Percentiles rank a stretch among this genome's conserved stretches.
Conservation (phyloP, 179 eudicot genomes). For the Beta corolliflora region DNA sequence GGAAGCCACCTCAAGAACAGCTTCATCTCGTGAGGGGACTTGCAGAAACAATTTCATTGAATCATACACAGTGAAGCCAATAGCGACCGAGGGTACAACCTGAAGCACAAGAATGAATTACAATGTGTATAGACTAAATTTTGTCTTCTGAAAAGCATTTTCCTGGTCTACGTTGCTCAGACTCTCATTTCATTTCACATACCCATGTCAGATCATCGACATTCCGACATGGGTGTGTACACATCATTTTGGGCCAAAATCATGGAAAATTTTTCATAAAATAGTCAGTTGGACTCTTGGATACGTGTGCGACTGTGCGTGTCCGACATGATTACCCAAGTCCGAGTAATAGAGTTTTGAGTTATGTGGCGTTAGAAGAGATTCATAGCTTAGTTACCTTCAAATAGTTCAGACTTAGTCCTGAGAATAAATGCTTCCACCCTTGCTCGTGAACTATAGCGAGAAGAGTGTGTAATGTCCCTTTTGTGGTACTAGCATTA, state of each 20-base stretch:
- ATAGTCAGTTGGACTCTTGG: no score
- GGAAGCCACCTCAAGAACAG: slow-evolving; percentile 44
- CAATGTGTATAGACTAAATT: neutral
- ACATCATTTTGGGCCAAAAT: no score
- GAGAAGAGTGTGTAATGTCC: slow-evolving; percentile 65
- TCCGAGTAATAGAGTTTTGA: neutral
- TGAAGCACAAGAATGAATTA: slow-evolving; percentile 25
- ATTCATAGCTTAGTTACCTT: slow-evolving; percentile 47
- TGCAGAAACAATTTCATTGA: slow-evolving; percentile 66
- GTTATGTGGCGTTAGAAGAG: neutral
- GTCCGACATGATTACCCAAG: no score
- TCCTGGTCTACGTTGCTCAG: no score
- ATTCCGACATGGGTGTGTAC: no score
- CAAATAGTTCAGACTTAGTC: slow-evolving; percentile 86
- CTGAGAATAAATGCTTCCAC: slow-evolving; percentile 87
- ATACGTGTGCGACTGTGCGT: no score
- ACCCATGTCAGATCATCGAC: no score
- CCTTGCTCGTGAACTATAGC: slow-evolving; percentile 72
- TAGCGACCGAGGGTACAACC: slow-evolving; percentile 96
- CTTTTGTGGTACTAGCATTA: slow-evolving; percentile 49
- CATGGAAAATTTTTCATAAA: no score
- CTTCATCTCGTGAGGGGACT: slow-evolving; percentile 80
- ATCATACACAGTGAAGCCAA: slow-evolving; percentile 89
- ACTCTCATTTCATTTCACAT: no score
- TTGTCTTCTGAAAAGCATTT: neutral